Conservation (phyloP, 768 basidiomycete genomes). For the Cantharellus anzutake region DNA sequence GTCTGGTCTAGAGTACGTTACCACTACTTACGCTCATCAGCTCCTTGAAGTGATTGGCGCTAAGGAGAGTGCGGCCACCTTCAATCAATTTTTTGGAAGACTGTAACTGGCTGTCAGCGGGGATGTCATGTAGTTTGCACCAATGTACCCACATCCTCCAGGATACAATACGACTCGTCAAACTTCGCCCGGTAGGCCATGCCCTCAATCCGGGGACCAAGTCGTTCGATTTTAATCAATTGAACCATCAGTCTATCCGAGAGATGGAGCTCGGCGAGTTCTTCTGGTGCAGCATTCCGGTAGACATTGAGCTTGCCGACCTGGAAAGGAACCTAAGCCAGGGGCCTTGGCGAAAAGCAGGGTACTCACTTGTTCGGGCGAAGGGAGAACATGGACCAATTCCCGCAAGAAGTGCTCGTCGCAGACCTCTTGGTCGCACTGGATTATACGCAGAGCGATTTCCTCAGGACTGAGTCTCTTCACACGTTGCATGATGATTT, state of each 20-base stretch:
- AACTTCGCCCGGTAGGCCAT: constrained; percentile 88
- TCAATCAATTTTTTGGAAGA: constrained; percentile 64
- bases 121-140: neutral
- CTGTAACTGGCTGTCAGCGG: constrained; percentile 21
- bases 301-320: constrained; percentile 82
- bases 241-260: constrained; percentile 96
- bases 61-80: constrained; percentile 59
- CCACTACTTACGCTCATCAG: constrained; percentile 47
- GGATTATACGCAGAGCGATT: constrained; percentile 62
- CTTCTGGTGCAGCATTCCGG: constrained; percentile 67
- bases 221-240: constrained; percentile 80
- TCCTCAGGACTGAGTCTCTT: constrained; percentile 73
- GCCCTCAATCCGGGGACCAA: constrained; percentile 76
- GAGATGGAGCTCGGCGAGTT: constrained; percentile 75
- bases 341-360: neutral
- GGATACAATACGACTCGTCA: constrained; percentile 62
- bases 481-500: constrained; percentile 81
- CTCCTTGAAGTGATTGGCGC: constrained; percentile 79
- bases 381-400: constrained; percentile 70
- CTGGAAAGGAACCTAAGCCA: constrained; percentile 19
- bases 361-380: constrained; percentile 60
- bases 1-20: neutral
- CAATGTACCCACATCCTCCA: constrained; percentile 47
- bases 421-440: constrained; percentile 76
- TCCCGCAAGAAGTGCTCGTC: constrained; percentile 80